Base-by-base conservation (phyloP, 2,329 filamentous ascomycete species). In the Verticillium isaacii region DNA sequence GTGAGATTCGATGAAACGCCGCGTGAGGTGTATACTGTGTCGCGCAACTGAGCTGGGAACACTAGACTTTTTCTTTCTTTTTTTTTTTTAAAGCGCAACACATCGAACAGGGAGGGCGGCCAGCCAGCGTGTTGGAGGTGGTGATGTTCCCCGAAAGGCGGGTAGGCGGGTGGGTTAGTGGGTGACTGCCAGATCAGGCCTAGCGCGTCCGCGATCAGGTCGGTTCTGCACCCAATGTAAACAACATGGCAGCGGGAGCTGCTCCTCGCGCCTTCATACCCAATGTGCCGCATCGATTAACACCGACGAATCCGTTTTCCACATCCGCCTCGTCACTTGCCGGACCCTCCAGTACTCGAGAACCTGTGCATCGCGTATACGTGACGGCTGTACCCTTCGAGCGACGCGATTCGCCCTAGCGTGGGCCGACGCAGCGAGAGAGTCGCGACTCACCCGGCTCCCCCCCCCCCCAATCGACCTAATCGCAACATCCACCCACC, bases 171-270 rank as follows among this genome's bases (percentile, higher is more conserved):
- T 36, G 14, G 34, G 34, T 36, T 9, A 4, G 34, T 36, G 34
- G 34, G 14, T 14, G 34, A 4, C 29, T 64, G 58, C 66, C 66
- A 0, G 58, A 67, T 63, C n/a, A 0, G 62, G 68, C 34, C 62
- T 71, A 71, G 69, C 63, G 62, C 36, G 1, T 8, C 8, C 15
- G n/a, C 32, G 14, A 57, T 15, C 34, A 37, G 52, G 14, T 3
- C 11, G 32, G n/a, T 56, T 61, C 58, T 39, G 62, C 56, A 58
- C 63, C 65, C 61, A 39, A 64, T 65, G 66, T 67, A 66, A 66
- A 67, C 65, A 67, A 65, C 61, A 59, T 61, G 63, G 55, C 29
- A 37, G 41, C 58, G 17, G n/a, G 57, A 61, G 61, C 59, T 55
- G 56, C 54, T 62, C 41, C 37, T 57, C 50, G 32, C 60, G 50